phyloP scores from a whole-genome alignment of 352 stramenopile species.

The Pythium phragmiticola region DNA sequence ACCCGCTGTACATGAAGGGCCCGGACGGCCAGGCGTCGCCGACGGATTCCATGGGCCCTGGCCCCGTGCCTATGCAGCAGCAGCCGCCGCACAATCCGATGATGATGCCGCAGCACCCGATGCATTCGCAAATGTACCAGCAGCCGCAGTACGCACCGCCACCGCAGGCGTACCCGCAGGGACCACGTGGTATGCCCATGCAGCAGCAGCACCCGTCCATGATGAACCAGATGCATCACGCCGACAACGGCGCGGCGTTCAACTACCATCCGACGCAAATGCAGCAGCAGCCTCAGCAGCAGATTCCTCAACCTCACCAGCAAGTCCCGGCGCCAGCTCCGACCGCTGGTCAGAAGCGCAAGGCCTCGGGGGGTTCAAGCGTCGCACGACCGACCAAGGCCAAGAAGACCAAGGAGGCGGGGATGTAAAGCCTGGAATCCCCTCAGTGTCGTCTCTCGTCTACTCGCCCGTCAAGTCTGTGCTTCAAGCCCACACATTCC shows the following conservation, averaged over 20 bases:
- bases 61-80: slow-evolving; percentile 22
- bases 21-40: slow-evolving; percentile 9
- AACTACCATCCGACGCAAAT: slow-evolving; percentile 37
- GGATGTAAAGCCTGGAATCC: not conserved
- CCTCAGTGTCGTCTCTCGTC: too few species aligned
- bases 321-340: slow-evolving; percentile 15
- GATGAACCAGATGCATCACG: slow-evolving; percentile 44
- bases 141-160: slow-evolving; percentile 21
- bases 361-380: slow-evolving; percentile 8
- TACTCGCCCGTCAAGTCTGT: too few species aligned
- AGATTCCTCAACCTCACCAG: slow-evolving; percentile 10
- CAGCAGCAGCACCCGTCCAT: slow-evolving; percentile 39
- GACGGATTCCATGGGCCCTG: slow-evolving; percentile 1
- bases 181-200: slow-evolving; percentile 30
- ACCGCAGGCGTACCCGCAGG: slow-evolving; percentile 25
- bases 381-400: slow-evolving; percentile 23
- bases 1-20: slow-evolving; percentile 34
- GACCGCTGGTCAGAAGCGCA: slow-evolving; percentile 21
- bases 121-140: not conserved
- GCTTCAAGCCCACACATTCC: not conserved
- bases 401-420: slow-evolving; percentile 25
- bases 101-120: slow-evolving; percentile 25
- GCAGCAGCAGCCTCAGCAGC: slow-evolving; percentile 24
- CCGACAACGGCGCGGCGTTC: slow-evolving; percentile 27
- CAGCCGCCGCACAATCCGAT: not conserved